Base-by-base conservation (phyloP, 805 yeast genomes). In the Yamadazyma endophytica region DNA sequence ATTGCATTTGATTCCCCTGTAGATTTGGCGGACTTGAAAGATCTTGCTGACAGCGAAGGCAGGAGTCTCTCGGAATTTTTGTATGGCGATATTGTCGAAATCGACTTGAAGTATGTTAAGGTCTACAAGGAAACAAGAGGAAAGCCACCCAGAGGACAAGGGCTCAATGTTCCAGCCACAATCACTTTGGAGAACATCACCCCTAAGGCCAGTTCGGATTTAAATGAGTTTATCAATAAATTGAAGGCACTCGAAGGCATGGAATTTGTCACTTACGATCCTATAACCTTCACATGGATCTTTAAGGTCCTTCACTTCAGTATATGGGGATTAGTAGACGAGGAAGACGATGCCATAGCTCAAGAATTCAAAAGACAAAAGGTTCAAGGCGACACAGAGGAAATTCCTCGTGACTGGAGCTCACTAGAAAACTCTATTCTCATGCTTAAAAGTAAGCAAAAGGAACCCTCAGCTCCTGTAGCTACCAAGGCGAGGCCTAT, bases 301-400 rank as follows among this genome's bases (percentile, higher is more conserved):
- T 88, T 86, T 57, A 74, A 68, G 44, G 96, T 89, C 6, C 78
- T 82, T 44, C 98, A 92, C 61, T 92, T 92, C 49, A 87, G 96
- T 61, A 75, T 84, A 5, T 92, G 97, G 96, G 97, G 97, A 5
- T 58, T 92, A 22, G 70, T 81, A 9, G 46, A 42, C 17, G 77
- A 70, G 14, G 77, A 70, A 24, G 20, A 30, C 5, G 31, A 30
- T 4, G 22, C 23, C 5, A 9, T 4, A 5, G n/a, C 16, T 5
- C 48, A 51, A 29, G 69, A 65, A 35, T 33, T 63, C 21, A 64
- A 63, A 27, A 54, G 56, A 12, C 66, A 63, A 34, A 55, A 49
- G 25, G 35, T 58, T 3, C 49, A 47, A 20, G 42, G 47, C 5
- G 55, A 52, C 27, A 52, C 64, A 0, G 43, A 41, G 16, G 57